Evolutionary conservation across 768 basidiomycete genomes (phyloP).

Genomic region (Rhodotorula graminis): DNA sequence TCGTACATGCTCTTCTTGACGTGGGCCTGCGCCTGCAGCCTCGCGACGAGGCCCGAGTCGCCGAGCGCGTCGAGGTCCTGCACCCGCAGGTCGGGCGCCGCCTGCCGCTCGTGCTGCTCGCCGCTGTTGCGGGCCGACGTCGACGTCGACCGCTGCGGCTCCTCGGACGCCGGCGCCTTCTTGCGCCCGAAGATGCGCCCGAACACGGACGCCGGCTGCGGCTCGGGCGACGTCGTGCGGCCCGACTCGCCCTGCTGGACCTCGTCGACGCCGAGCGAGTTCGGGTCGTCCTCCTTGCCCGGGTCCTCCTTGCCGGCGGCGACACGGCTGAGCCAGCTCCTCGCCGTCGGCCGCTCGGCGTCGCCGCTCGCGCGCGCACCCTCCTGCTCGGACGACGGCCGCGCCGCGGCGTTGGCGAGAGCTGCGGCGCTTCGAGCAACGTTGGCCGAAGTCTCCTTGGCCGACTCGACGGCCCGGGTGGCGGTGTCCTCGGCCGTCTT

Average conservation of each 20-base stretch:
- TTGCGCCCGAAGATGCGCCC: conserved; percentile 23
- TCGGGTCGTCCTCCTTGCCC: conserved; percentile 5
- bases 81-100: background rate
- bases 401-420: background rate
- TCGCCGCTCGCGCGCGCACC: background rate
- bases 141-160: background rate
- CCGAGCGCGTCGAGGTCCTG: conserved; percentile 24
- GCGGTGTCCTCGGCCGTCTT: conserved; percentile 1
- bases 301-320: background rate
- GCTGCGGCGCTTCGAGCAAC: background rate
- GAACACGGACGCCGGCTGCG: conserved; percentile 10
- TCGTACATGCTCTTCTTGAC: background rate
- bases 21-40: background rate
- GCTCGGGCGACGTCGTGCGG: background rate
- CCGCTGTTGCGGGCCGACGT: background rate
- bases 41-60: background rate
- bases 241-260: conserved; percentile 11
- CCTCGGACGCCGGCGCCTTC: background rate
- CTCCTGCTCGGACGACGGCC: background rate
- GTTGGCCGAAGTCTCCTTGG: background rate
- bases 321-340: background rate
- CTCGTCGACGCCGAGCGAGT: conserved; percentile 11
- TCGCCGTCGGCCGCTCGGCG: background rate
- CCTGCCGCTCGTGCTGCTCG: background rate
- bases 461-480: background rate